Base-by-base conservation (phyloP, 805 yeast species). In the Zygoascus ofunaensis region DNA sequence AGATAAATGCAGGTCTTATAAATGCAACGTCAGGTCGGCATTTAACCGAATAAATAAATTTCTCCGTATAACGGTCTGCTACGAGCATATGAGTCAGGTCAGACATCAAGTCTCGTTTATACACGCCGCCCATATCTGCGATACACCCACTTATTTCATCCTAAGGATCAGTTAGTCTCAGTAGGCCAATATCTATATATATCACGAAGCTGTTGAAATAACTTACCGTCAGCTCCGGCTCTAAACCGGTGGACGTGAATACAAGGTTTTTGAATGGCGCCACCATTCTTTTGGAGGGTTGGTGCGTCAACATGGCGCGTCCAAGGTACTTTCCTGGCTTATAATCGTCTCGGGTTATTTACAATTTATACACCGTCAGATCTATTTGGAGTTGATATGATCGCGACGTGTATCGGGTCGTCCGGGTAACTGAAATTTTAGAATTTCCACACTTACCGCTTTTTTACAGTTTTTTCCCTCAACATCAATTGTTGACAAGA, bases 71-170 rank as follows among this genome's bases (percentile, higher is more conserved):
- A 36, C 74, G 59, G 37, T 64, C 63, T 4, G 80, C 82, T 18
- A 77, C 81, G 4, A 79, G 61, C 32, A 79, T 55, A 50, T 67
- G 71, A 37, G 64, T 68, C 18, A 73, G 77, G 57, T 72, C 76
- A 42, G 71, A 65, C 71, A 71, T 73, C 48, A 76, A 61, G 51
- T 74, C 74, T 32, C 61, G 58, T 47, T 66, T 64, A 51, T 65
- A 68, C 14, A 47, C 55, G 5, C 79, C 81, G 4, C 80, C 80
- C 55, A 76, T 63, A 5, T 66, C 57, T 40, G 52, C 52, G 45
- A 72, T 62, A 47, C 63, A 62, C 3, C 55, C 55, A 23, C 65
- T 66, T 37, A 72, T 58, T 23, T 51, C 52, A 10, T 44, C 35
- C 49, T 55, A 14, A 18, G 34, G 18, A 34, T 41, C 15, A 26